Evolutionary conservation across 2,329 filamentous ascomycete species (phyloP), one percentile per base, ranked within the genome.

Genomic region (Clonostachys byssicola): DNA sequence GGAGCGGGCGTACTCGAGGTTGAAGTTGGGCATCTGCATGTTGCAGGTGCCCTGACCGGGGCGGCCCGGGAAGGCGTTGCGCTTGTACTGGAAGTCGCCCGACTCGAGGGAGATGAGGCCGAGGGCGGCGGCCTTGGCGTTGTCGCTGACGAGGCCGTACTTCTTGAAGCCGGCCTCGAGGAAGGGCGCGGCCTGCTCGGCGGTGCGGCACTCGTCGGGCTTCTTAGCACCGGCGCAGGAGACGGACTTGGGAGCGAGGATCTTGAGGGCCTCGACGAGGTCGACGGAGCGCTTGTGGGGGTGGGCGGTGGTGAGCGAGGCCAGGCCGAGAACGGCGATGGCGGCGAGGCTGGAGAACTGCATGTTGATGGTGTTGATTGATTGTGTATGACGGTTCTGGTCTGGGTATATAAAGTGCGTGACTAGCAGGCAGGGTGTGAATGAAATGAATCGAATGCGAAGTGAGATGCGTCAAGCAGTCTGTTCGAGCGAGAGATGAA

Each of bases 61-160:
- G 0, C 67, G 59, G n/a, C 74, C 77, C 52, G 71, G 68, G 34
- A 46, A 53, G 56, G 82, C 71, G 66, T 91, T 89, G 63, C 74
- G 77, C 65, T 85, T 88, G 75, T 80, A 92, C 57, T 78, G 74
- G 68, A 92, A 88, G 52, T 84, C 75, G 18, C 48, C 81, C 2
- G 80, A 82, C 69, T 95, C 90, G 60, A 83, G 84, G 12, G 85
- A 80, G 70, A 89, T 86, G 58, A 90, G 72, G 12, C 83, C 74
- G 40, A 94, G 60, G 14, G 92, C 64, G 18, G 84, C 88, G 7
- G 88, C 88, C 60, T 87, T 83, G 55, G 86, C 80, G 18, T 73
- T 77, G 18, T 68, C 65, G 34, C 63, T 62, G 43, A 66, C 73
- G 55, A 91, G 69, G 4, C 62, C 53, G 71, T 89, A 86, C 12